phyloP scores from a whole-genome alignment of 768 basidiomycete genomes.

The Brasilioporus rufonigricans region DNA sequence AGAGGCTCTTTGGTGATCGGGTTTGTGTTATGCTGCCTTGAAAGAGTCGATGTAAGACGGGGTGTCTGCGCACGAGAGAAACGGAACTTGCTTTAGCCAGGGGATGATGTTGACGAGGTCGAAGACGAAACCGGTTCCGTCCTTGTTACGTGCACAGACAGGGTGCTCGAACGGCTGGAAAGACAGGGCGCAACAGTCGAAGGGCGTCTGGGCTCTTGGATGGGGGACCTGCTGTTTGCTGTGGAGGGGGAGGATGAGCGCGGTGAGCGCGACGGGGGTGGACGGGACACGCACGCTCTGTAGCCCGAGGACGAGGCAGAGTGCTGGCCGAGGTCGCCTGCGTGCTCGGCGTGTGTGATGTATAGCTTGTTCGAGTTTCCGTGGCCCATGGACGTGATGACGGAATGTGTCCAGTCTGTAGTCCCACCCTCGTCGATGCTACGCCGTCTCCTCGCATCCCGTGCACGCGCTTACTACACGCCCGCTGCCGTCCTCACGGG shows the following conservation, averaged over 20 bases:
- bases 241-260: conserved; percentile 11
- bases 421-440: conserved; percentile 26
- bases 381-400: conserved; percentile 65
- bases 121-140: conserved; percentile 80
- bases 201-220: conserved; percentile 67
- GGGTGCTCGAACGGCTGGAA: conserved; percentile 89
- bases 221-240: conserved; percentile 71
- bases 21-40: conserved; percentile 78
- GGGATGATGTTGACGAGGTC: conserved; percentile 92
- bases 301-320: conserved; percentile 76
- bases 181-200: conserved; percentile 90
- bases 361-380: conserved; percentile 85
- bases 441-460: conserved; percentile 38
- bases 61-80: conserved; percentile 1
- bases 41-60: conserved; percentile 12
- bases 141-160: conserved; percentile 79
- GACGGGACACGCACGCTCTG: conserved; percentile 50
- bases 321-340: conserved; percentile 77
- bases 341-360: conserved; percentile 86
- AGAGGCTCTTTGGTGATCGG: conserved; percentile 74
- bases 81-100: conserved; percentile 76
- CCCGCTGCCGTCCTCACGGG: conserved; percentile 14
- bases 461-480: conserved; percentile 25
- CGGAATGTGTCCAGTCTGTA: too few relatives aligned
- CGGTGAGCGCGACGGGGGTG: neutral